These are phyloP conservation scores for Cercospora sojina DNA, from an alignment of 2,329 filamentous ascomycete species.

Conservation along the genomic window DNA sequence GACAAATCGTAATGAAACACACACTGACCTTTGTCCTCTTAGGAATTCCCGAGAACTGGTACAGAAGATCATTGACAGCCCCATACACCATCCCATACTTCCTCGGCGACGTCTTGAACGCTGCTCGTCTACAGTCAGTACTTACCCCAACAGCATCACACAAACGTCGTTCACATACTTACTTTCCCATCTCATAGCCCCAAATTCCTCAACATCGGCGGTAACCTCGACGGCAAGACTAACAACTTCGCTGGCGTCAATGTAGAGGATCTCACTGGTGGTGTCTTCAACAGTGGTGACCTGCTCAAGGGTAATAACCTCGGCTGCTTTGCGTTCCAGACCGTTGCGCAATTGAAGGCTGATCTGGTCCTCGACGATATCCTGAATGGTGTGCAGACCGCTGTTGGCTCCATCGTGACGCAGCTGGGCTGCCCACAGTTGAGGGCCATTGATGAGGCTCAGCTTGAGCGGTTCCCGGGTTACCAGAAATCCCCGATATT, in stretches of 20 bases:
- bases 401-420: constrained; percentile 21
- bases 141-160: neutral
- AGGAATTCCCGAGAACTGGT: constrained; percentile 33
- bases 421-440: constrained; percentile 34
- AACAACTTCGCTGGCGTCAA: constrained; percentile 42
- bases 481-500: constrained; percentile 23
- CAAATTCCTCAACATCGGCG: constrained; percentile 38
- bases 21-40: neutral
- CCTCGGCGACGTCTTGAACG: constrained; percentile 23
- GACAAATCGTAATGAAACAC: neutral
- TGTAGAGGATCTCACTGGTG: constrained; percentile 40
- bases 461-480: constrained; percentile 34
- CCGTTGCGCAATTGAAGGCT: constrained; percentile 39
- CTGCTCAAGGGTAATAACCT: constrained; percentile 39
- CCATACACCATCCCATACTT: constrained; percentile 39
- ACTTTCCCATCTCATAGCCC: constrained; percentile 18
- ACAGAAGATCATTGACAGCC: constrained; percentile 30
- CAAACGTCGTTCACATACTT: neutral
- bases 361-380: constrained; percentile 27
- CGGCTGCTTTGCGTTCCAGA: constrained; percentile 39
- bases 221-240: constrained; percentile 39
- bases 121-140: constrained; percentile 26
- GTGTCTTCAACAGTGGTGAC: constrained; percentile 43
- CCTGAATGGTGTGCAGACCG: constrained; percentile 13
- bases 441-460: constrained; percentile 30